Base-by-base conservation (phyloP, 2,329 filamentous ascomycete species). In the Dothistroma pini region DNA sequence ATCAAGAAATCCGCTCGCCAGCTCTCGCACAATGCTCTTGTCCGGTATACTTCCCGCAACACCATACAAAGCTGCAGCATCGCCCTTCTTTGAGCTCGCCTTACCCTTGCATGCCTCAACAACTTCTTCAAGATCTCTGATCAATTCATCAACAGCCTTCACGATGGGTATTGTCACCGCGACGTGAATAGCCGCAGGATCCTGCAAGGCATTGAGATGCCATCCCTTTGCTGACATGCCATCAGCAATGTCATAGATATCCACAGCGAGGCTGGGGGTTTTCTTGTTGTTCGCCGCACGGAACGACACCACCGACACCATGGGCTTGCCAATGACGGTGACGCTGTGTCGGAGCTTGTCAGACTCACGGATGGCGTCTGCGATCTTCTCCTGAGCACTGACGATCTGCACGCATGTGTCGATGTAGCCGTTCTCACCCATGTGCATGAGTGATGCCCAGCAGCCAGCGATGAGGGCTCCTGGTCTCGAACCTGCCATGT, bases 121-220 rank as follows among this genome's bases (percentile, higher is more conserved):
- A 29, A 83, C 81, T 35, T 79, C 80, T 34, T 82, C 77, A 34
- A 88, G 77, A 74, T 99, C 95, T 9, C 79, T 77, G 55, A 95
- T 83, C 58, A 99, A 81, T 71, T 85, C 84, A 72, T 97, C 92
- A 74, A 90, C 90, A 2, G 89, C 91, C 69, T 88, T 88, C 22
- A 87, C 86, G 53, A 96, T 90, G 16, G 93, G 93, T 69, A 96
- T 76, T 0, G 95, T 99, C 44, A 97, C 92, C 12, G 95, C 95
- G 44, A 97, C 86, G 75, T 99, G 95, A 58, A 99, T 91, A 21
- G 92, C 95, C 0, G 95, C 88, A 2, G 95, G 95, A 70, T 86
- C 88, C 78, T 99, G 95, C 65, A 99, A 83, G 2, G 93, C 91
- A 72, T 97, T 99, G 62, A 99, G 82, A 78, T 99, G 95, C 95